phyloP scores from a whole-genome alignment of 257 asterid genomes.

The Solanum peruvianum region DNA sequence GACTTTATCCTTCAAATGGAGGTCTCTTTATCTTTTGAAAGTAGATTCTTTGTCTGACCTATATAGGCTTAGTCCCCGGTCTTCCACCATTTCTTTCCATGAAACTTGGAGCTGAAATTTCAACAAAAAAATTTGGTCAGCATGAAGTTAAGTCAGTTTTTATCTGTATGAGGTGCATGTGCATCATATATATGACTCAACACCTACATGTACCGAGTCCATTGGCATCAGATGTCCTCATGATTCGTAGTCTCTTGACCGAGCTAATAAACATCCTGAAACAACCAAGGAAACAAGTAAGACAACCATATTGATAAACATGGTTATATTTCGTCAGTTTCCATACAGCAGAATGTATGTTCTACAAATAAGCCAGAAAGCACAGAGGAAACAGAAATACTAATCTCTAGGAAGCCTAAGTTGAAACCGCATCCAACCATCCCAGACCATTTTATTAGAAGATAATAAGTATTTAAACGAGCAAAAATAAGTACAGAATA shows the following conservation, averaged over 20 bases:
- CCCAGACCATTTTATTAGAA: neutral
- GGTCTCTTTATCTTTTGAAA: neutral
- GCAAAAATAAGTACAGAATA: neutral
- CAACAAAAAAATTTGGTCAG: neutral
- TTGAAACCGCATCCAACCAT: neutral
- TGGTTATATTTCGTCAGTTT: neutral
- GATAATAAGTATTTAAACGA: neutral
- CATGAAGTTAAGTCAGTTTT: neutral
- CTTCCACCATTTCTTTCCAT: constrained; percentile 22
- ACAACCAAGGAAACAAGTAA: constrained; percentile 2
- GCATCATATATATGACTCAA: neutral
- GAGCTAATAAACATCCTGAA: constrained; percentile 70
- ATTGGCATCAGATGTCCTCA: constrained; percentile 61
- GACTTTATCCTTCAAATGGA: constrained; percentile 8
- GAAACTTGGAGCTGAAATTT: constrained; percentile 38
- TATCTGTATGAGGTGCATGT: neutral
- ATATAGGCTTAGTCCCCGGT: constrained; percentile 9
- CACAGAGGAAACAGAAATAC: neutral
- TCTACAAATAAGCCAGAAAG: neutral
- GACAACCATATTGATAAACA: neutral
- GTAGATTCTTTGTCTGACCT: constrained; percentile 5
- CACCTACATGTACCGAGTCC: constrained; percentile 40
- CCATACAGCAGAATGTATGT: neutral
- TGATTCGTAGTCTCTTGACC: constrained; percentile 69
- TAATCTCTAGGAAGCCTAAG: neutral